Percentiles rank a stretch among this genome's conserved stretches.
Evolutionary conservation across 2,329 filamentous ascomycete genomes (phyloP).

Genomic region (Phaeosphaeria sp.): DNA sequence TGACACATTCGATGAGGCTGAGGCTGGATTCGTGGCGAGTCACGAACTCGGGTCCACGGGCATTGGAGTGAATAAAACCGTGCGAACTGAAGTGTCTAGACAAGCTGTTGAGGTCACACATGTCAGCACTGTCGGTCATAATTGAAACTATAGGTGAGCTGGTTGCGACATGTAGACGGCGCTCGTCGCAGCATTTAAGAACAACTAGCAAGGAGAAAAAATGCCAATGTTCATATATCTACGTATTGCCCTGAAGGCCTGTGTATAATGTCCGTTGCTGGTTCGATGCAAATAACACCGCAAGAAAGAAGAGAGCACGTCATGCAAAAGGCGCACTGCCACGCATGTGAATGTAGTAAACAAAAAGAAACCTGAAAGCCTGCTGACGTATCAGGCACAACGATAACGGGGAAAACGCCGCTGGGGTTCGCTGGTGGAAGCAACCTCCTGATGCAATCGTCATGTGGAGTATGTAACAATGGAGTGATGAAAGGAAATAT

Average conservation of each 20-base stretch:
- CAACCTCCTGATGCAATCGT: constrained; percentile 26
- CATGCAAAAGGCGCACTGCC: constrained; percentile 37
- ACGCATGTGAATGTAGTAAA: constrained; percentile 25
- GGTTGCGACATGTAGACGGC: not conserved
- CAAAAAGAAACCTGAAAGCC: constrained; percentile 8
- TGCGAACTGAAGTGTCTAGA: not conserved
- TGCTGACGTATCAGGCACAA: not conserved
- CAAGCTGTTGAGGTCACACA: not conserved
- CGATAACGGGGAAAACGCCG: constrained; percentile 13
- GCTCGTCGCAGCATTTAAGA: not conserved
- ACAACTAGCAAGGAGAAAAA: not conserved
- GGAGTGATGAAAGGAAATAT: constrained; percentile 6
- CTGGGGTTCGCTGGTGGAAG: constrained; percentile 4
- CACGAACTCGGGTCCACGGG: not conserved
- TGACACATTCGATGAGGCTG: not conserved
- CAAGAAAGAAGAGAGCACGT: constrained; percentile 6
- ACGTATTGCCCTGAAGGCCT: constrained; percentile 1
- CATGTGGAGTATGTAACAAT: constrained; percentile 14
- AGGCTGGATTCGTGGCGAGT: not conserved
- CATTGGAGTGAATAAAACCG: not conserved
- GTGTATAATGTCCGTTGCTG: not conserved
- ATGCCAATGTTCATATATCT: constrained; percentile 3
- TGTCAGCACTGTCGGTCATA: not conserved
- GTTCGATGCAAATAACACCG: not conserved
- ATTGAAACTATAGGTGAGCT: not conserved